phyloP scores from a whole-genome alignment of 371 early-diverging fungal species.

The Mucor piriformis region DNA sequence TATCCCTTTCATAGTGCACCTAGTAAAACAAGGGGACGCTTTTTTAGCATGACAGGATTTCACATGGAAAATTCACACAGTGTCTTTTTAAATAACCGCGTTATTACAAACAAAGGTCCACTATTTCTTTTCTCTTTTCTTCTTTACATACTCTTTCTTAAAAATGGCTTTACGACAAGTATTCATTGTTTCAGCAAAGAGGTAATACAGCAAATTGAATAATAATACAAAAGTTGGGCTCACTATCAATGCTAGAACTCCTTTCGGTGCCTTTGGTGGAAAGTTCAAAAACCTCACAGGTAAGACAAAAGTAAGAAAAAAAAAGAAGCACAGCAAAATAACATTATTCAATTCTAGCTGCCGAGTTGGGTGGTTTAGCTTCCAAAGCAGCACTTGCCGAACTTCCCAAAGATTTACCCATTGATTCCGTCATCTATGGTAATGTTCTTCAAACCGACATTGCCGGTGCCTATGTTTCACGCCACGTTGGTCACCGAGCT shows the following conservation, averaged over 20 bases:
- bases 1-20: too few species aligned
- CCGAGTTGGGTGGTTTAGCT: slow-evolving; percentile 91
- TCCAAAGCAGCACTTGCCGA: slow-evolving; percentile 84
- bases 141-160: background rate
- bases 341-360: slow-evolving; percentile 49
- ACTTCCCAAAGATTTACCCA: slow-evolving; percentile 70
- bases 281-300: slow-evolving; percentile 78
- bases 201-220: slow-evolving; percentile 14
- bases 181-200: slow-evolving; percentile 54
- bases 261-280: slow-evolving; percentile 88
- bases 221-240: too few species aligned
- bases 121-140: slow-evolving; percentile 3
- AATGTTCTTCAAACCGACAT: slow-evolving; percentile 90
- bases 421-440: slow-evolving; percentile 94
- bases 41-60: slow-evolving; percentile 13
- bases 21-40: too few species aligned
- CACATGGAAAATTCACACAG: slow-evolving; percentile 14
- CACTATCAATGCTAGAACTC: slow-evolving; percentile 58
- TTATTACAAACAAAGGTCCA: background rate
- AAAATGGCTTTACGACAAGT: slow-evolving; percentile 51
- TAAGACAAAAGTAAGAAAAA: slow-evolving; percentile 16
- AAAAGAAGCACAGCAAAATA: background rate
- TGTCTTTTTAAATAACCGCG: slow-evolving; percentile 7
- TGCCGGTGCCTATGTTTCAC: slow-evolving; percentile 87
- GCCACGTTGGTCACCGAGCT: slow-evolving; percentile 91